These are phyloP conservation scores for Eucalyptus rudis DNA, from an alignment of 345 rosid species.

Conservation along the genomic window DNA sequence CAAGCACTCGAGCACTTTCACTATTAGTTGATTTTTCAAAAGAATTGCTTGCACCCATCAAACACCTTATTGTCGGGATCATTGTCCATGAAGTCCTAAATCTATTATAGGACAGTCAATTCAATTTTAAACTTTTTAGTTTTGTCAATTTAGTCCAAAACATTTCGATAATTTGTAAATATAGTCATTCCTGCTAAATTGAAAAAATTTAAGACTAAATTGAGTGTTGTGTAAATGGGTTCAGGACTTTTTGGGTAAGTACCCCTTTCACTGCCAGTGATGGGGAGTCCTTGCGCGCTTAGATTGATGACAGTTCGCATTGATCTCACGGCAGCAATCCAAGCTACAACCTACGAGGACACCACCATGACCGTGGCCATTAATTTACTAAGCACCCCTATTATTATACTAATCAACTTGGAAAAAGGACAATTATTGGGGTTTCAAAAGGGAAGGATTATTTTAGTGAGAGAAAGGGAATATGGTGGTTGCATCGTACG, in stretches of 20 bases:
- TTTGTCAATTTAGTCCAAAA: neutral
- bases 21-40: neutral
- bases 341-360: neutral
- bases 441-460: neutral
- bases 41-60: neutral
- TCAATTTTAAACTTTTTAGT: accelerated
- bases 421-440: neutral
- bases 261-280: accelerated
- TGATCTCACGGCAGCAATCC: neutral
- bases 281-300: neutral
- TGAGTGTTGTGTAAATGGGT: neutral
- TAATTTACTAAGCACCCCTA: neutral
- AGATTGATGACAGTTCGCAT: neutral
- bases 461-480: neutral
- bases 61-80: neutral
- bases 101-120: accelerated
- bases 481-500: neutral
- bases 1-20: neutral
- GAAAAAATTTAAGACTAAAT: neutral
- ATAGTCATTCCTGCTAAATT: neutral
- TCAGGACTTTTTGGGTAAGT: neutral
- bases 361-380: neutral
- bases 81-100: neutral
- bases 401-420: neutral
- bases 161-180: neutral